phyloP scores from a whole-genome alignment of 2,329 filamentous ascomycete species.

The Beauveria sp. region DNA sequence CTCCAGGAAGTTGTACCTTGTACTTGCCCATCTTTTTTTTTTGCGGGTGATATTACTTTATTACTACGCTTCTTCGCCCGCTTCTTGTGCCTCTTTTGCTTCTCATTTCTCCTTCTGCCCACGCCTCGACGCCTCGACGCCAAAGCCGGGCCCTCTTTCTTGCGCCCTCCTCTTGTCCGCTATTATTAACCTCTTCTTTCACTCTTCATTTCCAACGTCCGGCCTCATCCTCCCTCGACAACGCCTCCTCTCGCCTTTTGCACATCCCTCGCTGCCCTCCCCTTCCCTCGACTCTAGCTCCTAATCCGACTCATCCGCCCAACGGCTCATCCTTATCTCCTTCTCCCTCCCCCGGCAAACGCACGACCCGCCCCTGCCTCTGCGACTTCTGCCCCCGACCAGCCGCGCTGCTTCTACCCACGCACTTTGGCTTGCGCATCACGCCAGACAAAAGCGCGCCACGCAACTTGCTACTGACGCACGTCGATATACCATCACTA shows the following conservation, averaged over 20 bases:
- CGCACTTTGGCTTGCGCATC: neutral
- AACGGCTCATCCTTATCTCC: neutral
- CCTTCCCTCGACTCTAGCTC: neutral
- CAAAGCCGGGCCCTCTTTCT: too few relatives aligned
- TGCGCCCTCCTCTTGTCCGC: neutral
- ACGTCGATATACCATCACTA: neutral
- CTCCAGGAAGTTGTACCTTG: neutral
- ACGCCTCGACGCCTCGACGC: neutral
- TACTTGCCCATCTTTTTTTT: too few relatives aligned
- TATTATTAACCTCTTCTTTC: neutral
- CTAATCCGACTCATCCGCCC: neutral
- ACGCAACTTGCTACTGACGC: neutral
- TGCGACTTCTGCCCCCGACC: neutral
- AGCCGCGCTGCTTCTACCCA: neutral
- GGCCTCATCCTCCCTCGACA: neutral
- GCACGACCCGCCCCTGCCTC: neutral
- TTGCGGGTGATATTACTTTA: too few relatives aligned
- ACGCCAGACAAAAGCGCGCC: neutral
- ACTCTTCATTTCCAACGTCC: constrained; percentile 1
- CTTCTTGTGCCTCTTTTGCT: neutral
- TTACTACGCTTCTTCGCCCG: too few relatives aligned
- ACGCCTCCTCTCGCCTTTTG: neutral
- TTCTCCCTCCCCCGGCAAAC: neutral
- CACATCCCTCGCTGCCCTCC: neutral
- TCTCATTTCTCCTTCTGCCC: neutral